Base-by-base conservation (phyloP, 345 rosid genomes). In the Heritiera fomes region DNA sequence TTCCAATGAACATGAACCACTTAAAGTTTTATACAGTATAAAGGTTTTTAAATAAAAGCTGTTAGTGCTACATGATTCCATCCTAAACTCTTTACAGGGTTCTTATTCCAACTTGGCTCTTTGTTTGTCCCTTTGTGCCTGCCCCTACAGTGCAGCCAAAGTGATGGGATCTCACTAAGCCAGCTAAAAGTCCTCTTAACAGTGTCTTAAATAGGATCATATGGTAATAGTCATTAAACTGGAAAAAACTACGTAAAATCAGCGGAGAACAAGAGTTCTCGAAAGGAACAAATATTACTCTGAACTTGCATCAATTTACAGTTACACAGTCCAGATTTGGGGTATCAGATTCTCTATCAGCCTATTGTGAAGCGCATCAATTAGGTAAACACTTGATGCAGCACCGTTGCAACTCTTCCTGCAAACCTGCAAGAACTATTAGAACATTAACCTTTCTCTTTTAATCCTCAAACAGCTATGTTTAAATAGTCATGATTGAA, bases 101-200 rank as follows among this genome's bases (percentile, higher is more conserved):
- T n/a, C 63, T 73, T 73, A 73, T 73, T 73, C 76, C 17, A 50
- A 72, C 28, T 72, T 52, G 75, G 50, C 75, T 72, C 62, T 32
- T 34, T 10, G 28, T 72, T 52, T 34, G 81, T 63, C 76, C 71
- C 76, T 71, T 69, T 70, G 43, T 75, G 34, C 49, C 45, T 70
- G 80, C 63, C 77, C 67, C 71, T 74, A 74, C 80, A 78, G 49
- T 45, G 43, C 78, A 73, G 40, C 78, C 75, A 64, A 76, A 72
- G 67, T 41, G 43, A 77, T 14, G 61, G 75, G 72, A 66, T n/a
- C 52, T n/a, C 52, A 72, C 20, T 52, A 53, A 49, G 32, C 45
- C 61, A 71, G 46, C 46, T 50, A 53, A 71, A 71, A 71, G 28
- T 17, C 62, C 41, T 32, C 1, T 28, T 28, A 17, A 32, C 75